Percentiles rank a stretch among this genome's conserved stretches.
Conservation (phyloP, 2,329 filamentous ascomycete species). For the Botrytis hyacinthi region DNA sequence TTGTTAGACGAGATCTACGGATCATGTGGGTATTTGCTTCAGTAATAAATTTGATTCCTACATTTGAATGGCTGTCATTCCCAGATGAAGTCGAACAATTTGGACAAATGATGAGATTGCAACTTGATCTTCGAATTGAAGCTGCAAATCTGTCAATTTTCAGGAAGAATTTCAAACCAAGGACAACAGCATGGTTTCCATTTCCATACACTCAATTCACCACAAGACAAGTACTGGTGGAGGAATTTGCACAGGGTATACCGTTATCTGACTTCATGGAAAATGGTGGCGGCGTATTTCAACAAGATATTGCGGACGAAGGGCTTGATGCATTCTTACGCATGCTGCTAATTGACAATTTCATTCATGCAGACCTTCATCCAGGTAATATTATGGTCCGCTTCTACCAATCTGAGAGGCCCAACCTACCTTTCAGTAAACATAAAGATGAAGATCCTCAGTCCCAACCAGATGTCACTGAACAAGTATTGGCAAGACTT, state of each 20-base stretch:
- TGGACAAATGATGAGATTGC: constrained; percentile 98
- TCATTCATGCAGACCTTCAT: constrained; percentile 93
- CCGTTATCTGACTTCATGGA: constrained; percentile 87
- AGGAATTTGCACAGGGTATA: constrained; percentile 94
- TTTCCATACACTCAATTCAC: constrained; percentile 92
- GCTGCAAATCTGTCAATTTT: constrained; percentile 86
- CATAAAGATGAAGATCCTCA: constrained; percentile 41
- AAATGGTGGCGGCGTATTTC: constrained; percentile 87
- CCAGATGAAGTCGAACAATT: constrained; percentile 94
- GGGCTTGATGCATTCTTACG: constrained; percentile 93
- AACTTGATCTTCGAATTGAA: constrained; percentile 92
- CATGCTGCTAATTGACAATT: constrained; percentile 97
- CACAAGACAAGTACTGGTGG: constrained; percentile 86
- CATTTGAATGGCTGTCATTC: constrained; percentile 94
- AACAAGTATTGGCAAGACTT: constrained; percentile 78
- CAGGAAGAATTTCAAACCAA: constrained; percentile 82
- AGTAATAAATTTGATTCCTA: constrained; percentile 80
- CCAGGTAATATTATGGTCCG: constrained; percentile 99
- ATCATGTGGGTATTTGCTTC: constrained; percentile 94
- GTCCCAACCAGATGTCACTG: constrained; percentile 72
- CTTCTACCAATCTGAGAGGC: constrained; percentile 81
- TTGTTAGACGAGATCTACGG: constrained; percentile 82
- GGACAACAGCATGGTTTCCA: constrained; percentile 94
- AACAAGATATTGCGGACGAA: constrained; percentile 91
- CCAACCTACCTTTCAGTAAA: constrained; percentile 57